Evolutionary conservation across 1,284 basidiomycete genomes (phyloP), one percentile per base, ranked within the genome.

Genomic region (Porodaedalea pini): DNA sequence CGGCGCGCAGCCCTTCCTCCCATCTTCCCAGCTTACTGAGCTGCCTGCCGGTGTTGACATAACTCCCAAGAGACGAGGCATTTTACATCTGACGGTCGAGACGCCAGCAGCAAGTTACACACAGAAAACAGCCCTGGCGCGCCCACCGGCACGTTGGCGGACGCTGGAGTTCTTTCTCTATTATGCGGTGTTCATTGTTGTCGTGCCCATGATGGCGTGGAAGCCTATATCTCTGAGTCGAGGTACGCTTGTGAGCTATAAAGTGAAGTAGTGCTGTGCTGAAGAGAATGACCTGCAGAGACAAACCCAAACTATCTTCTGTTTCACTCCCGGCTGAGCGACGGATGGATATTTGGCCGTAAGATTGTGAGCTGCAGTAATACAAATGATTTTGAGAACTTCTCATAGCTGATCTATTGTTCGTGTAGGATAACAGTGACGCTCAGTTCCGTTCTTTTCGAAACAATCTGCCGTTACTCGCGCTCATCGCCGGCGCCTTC

Each of bases 151-250:
- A 27, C 70, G 90, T 73, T 98, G 95, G 96, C 73, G 72, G 47
- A 90, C 92, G 0, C 71, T 75, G 15, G 96, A 98, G 71, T 98
- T 97, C 74, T 75, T 81, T 59, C 66, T 89, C 52, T 98, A 98
- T 73, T 85, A 78, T 59, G 61, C 85, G 25, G 75, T 86, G 1
- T 83, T 87, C 37, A 68, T 75, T 13, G 52, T 89, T 21, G 84
- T 81, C 11, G 72, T 98, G 8, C 88, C 90, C 0, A 66, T 86
- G 56, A 92, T 98, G 88, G 73, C 83, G 3, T 93, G 85, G 79
- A 78, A 91, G 61, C 92, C 94, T 0, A 77, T 91, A 27, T 72
- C 74, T n/a, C 69, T 97, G 56, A 96, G 94, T 67, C 77, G 75
- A 56, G 65, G 93, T 92, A 71, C 72, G 27, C 3, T 5, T 31